Evolutionary conservation across 345 rosid genomes (phyloP).

Genomic region (Linum tenue): DNA sequence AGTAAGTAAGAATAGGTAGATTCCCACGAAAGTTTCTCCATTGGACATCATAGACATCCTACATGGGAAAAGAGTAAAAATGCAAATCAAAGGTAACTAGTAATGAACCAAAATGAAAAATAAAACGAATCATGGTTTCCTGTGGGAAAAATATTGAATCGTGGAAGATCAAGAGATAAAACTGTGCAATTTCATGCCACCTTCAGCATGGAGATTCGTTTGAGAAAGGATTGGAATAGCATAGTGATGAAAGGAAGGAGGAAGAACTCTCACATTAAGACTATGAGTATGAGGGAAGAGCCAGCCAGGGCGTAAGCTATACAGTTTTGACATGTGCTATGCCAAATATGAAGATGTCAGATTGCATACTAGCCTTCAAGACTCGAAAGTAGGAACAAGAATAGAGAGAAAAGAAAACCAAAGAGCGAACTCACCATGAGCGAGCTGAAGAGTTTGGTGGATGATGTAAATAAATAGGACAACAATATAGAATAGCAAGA

Average conservation of each 20-base stretch:
- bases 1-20: conserved; percentile 55
- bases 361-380: not conserved
- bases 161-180: not conserved
- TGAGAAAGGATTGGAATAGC: not conserved
- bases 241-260: not conserved
- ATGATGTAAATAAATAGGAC: conserved; percentile 52
- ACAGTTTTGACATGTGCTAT: conserved; percentile 58
- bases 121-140: not conserved
- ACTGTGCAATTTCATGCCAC: too few relatives aligned
- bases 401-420: too few relatives aligned
- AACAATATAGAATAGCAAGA: conserved; percentile 44
- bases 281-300: conserved; percentile 41
- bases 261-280: conserved; percentile 36
- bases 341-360: not conserved
- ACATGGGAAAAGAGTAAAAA: not conserved
- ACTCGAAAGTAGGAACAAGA: not conserved
- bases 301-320: conserved; percentile 62
- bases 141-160: not conserved
- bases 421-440: conserved; percentile 36
- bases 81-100: not conserved
- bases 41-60: conserved; percentile 81
- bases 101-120: not conserved
- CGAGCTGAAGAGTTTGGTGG: conserved; percentile 58
- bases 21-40: conserved; percentile 86
- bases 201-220: not conserved